These are phyloP conservation scores for Blastocystis sp. DNA, from an alignment of 352 stramenopile genomes.

Conservation along the genomic window DNA sequence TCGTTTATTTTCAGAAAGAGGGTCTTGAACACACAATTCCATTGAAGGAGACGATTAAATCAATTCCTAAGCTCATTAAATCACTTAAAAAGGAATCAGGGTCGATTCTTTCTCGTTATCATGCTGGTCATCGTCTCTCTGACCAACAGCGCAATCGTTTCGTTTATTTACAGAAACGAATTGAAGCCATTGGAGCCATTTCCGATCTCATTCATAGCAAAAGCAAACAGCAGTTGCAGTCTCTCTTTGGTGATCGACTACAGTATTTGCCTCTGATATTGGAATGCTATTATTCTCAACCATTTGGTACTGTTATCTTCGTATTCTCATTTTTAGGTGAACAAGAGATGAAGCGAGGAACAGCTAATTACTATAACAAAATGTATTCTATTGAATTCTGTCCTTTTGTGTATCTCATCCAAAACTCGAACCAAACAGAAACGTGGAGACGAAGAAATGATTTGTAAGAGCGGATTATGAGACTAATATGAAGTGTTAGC, in stretches of 20 bases:
- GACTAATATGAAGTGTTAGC: conserved; percentile 1
- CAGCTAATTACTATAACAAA: conserved; percentile 31
- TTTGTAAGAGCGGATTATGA: background rate
- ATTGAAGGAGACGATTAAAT: background rate
- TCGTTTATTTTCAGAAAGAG: background rate
- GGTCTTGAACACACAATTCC: background rate
- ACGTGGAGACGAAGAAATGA: conserved; percentile 51
- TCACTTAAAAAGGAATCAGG: background rate
- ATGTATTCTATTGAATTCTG: conserved; percentile 57
- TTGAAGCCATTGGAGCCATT: background rate
- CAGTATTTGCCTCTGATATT: conserved; percentile 15
- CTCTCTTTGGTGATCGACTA: background rate
- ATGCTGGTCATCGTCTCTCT: background rate
- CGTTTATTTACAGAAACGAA: conserved; percentile 7
- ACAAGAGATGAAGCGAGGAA: conserved; percentile 45
- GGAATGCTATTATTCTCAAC: conserved; percentile 15
- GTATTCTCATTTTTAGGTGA: conserved; percentile 7
- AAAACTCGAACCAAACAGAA: conserved; percentile 45
- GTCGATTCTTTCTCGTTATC: background rate
- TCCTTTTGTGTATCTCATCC: conserved; percentile 12
- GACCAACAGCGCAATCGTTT: conserved; percentile 21
- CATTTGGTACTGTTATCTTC: background rate
- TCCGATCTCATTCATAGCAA: background rate
- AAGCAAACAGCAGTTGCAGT: background rate
- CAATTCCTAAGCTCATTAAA: background rate